phyloP scores from a whole-genome alignment of 495 filamentous ascomycete genomes.

The Friedmanniomyces simplex region DNA sequence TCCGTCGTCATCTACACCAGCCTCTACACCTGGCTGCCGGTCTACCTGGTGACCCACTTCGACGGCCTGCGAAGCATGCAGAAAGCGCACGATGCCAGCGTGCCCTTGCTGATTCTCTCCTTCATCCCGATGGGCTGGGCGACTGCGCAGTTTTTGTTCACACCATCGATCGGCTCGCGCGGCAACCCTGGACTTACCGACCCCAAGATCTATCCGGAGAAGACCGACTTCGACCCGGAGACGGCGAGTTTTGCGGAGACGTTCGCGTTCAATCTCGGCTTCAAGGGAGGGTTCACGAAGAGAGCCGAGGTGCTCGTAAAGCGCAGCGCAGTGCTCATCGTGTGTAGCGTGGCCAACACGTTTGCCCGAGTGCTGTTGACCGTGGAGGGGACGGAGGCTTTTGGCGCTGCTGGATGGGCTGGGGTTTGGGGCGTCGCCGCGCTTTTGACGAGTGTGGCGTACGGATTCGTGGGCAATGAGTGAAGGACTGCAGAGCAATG shows the following conservation, averaged over 20 bases:
- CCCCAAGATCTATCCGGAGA: constrained; percentile 22
- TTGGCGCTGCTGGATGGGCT: constrained; percentile 60
- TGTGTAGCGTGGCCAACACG: constrained; percentile 50
- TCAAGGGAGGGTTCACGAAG: constrained; percentile 29
- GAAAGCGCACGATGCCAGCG: constrained; percentile 47
- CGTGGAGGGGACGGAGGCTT: constrained; percentile 53
- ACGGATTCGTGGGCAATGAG: constrained; percentile 50
- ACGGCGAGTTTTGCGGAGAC: constrained; percentile 49
- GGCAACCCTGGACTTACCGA: constrained; percentile 14
- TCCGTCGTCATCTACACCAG: constrained; percentile 49
- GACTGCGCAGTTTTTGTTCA: constrained; percentile 63
- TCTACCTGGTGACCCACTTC: constrained; percentile 59
- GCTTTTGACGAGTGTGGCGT: constrained; percentile 45
- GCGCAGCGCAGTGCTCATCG: constrained; percentile 51
- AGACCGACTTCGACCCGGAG: constrained; percentile 44
- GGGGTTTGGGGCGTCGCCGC: constrained; percentile 57
- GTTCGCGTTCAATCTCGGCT: constrained; percentile 47
- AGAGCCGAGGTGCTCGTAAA: constrained; percentile 55
- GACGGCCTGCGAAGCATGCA: constrained; percentile 53
- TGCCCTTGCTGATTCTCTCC: constrained; percentile 39
- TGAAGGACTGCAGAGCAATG: constrained; percentile 25
- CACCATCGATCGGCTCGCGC: constrained; percentile 38
- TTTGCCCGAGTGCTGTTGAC: constrained; percentile 51
- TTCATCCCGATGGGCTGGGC: constrained; percentile 59
- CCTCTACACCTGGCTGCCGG: constrained; percentile 54